These are phyloP conservation scores for Gymnopus androsaceus DNA, from an alignment of 1,284 basidiomycete genomes.

Conservation along the genomic window DNA sequence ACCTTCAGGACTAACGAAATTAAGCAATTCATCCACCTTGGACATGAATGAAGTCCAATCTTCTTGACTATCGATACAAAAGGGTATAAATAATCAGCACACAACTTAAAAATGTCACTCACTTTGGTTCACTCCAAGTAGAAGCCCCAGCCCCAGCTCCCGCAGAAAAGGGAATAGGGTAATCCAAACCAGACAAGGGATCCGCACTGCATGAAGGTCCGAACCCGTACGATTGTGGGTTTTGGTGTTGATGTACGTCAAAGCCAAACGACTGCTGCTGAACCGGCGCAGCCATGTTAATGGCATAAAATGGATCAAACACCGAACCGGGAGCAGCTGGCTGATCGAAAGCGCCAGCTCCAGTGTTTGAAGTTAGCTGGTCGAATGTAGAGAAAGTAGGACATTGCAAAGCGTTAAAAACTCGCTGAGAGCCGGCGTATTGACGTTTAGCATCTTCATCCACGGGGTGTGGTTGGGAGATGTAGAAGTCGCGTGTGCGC, in stretches of 20 bases:
- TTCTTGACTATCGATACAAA: neutral
- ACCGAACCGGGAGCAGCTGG: neutral
- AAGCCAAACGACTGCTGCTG: no score
- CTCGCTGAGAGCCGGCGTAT: neutral
- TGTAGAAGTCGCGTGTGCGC: neutral
- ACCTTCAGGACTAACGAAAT: conserved; percentile 6
- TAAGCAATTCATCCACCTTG: conserved; percentile 1
- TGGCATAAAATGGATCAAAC: neutral
- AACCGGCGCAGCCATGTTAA: no score
- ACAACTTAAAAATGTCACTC: neutral
- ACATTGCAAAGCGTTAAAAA: neutral
- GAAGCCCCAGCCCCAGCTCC: neutral
- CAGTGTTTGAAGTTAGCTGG: neutral
- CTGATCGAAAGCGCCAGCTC: neutral
- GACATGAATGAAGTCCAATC: conserved; percentile 11
- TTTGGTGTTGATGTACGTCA: no score
- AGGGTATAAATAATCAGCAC: neutral
- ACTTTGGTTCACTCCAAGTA: neutral
- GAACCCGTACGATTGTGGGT: no score
- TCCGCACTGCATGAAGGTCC: no score
- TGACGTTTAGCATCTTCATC: neutral
- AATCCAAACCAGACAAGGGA: no score
- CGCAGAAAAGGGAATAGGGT: no score
- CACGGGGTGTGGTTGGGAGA: neutral
- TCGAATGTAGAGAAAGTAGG: neutral